Evolutionary conservation across 768 basidiomycete genomes (phyloP), one percentile per base, ranked within the genome.

Genomic region (Kondoa malvinella): DNA sequence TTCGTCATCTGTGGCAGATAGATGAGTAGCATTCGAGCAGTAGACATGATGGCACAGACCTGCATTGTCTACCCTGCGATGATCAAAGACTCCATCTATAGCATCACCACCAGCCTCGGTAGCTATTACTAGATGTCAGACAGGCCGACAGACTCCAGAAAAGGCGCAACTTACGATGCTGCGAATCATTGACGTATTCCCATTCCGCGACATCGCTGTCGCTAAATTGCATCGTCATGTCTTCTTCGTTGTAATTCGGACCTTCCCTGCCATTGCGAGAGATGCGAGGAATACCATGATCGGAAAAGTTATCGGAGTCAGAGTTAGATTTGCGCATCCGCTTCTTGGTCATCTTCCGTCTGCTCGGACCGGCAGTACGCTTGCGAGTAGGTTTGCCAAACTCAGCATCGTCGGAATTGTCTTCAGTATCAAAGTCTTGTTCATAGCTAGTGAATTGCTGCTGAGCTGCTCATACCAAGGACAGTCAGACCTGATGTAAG

Each of bases 41-140:
- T 86, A n/a, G 12, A 3, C n/a, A 17, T 17, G 66, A 60, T 21
- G 31, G 33, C 31, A 72, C 75, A 17, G 2, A 76, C 76, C 84
- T 66, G 83, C 82, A 17, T 86, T 86, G 74, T 92, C 90, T 71
- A 95, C 88, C 72, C 94, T 83, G 76, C 82, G 82, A 76, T 96
- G 92, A 33, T 83, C 85, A 56, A 94, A 82, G 56, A 99, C 90
- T 50, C 84, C 84, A 78, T 99, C 95, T 59, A 99, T 94, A 76
- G 91, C 90, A 71, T 92, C 75, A 26, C 71, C 75, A 14, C 59
- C 57, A 31, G n/a, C 61, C 21, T 68, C 70, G n/a, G 29, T 57
- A 12, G 56, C 65, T 21, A 50, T 34, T 57, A 61, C 56, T 27
- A 63, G 30, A 29, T 63, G 15, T 4, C 16, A 65, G 64, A 27